These are phyloP conservation scores for Epichloe elymi DNA, from an alignment of 2,329 filamentous ascomycete genomes.

Conservation along the genomic window DNA sequence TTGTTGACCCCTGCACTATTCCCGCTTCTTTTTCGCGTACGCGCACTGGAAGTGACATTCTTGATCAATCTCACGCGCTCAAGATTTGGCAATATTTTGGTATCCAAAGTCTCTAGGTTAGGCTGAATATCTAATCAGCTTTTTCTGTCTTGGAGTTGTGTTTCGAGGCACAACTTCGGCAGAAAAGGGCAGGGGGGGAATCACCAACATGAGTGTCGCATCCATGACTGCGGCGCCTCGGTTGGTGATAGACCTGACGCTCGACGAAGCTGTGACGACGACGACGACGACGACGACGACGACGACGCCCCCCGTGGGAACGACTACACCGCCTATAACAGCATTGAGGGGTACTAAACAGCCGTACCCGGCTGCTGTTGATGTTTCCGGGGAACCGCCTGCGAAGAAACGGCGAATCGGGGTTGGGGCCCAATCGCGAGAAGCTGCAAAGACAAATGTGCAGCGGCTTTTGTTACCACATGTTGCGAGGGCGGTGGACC, in stretches of 20 bases:
- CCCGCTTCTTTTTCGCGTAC: not conserved
- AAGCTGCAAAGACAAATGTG: constrained; percentile 14
- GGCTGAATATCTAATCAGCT: not conserved
- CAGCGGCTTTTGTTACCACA: constrained; percentile 20
- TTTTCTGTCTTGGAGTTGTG: not conserved
- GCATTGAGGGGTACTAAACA: not conserved
- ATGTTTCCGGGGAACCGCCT: constrained; percentile 13
- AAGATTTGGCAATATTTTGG: not conserved
- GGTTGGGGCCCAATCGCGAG: constrained; percentile 6
- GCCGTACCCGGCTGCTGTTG: not conserved
- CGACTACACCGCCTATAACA: not conserved
- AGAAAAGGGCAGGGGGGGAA: not conserved
- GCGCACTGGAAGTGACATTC: not conserved
- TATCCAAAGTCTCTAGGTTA: too few relatives aligned
- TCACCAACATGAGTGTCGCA: constrained; percentile 15
- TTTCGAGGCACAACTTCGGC: not conserved
- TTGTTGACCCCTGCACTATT: not conserved
- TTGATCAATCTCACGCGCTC: not conserved
- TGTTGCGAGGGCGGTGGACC: constrained; percentile 13
- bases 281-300: not conserved
- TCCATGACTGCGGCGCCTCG: constrained; percentile 14
- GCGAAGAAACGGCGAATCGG: constrained; percentile 19
- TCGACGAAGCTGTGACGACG: constrained; percentile 1
- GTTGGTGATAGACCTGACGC: constrained; percentile 17
- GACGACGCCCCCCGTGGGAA: too few relatives aligned